These are phyloP conservation scores for Tylopilus sp. DNA, from an alignment of 768 basidiomycete genomes.

Conservation along the genomic window DNA sequence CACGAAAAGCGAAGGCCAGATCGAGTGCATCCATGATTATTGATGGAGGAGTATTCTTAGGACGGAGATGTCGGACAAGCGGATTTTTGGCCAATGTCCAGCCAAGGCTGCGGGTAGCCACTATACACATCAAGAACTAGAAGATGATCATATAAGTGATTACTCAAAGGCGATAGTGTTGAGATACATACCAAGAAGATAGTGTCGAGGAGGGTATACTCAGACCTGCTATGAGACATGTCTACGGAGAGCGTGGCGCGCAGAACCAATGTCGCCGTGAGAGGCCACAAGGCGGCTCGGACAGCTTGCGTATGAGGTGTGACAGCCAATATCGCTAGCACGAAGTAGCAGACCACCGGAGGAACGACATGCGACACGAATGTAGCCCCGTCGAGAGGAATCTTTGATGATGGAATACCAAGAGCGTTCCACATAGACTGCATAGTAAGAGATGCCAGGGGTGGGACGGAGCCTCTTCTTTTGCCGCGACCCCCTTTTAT, in stretches of 20 bases:
- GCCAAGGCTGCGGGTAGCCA: background rate
- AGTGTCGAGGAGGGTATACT: background rate
- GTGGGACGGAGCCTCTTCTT: background rate
- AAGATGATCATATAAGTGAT: background rate
- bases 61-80: background rate
- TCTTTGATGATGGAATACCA: background rate
- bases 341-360: background rate
- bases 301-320: background rate
- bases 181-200: background rate
- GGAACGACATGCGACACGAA: background rate
- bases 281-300: conserved; percentile 1
- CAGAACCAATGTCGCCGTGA: background rate
- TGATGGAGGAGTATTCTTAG: background rate
- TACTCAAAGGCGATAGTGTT: too few relatives aligned
- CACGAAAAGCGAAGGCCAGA: background rate
- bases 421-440: background rate
- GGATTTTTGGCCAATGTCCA: background rate
- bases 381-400: background rate
- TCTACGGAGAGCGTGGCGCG: background rate
- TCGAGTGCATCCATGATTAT: conserved; percentile 2
- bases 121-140: background rate
- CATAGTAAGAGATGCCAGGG: background rate
- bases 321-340: background rate
- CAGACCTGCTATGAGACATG: background rate
- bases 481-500: background rate